Conservation (phyloP, 805 yeast species). For the Suhomyces vadensis region DNA sequence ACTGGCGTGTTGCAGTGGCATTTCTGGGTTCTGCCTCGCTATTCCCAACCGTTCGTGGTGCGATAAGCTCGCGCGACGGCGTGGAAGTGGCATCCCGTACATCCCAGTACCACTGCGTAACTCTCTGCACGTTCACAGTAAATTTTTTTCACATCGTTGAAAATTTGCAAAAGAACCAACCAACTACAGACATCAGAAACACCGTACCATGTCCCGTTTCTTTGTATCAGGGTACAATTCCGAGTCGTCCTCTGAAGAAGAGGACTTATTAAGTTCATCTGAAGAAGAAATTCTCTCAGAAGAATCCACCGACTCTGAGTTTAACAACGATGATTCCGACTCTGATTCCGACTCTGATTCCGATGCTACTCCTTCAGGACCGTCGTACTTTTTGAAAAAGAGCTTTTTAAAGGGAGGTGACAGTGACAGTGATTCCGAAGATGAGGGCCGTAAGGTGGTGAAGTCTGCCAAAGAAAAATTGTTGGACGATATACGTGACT, state of each 20-base stretch:
- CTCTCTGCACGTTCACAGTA: constrained; percentile 10
- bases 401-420: constrained; percentile 46
- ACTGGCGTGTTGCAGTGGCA: too few species aligned
- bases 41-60: too few species aligned
- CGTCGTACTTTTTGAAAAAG: constrained; percentile 56
- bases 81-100: too few species aligned
- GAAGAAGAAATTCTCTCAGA: constrained; percentile 60
- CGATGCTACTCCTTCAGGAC: constrained; percentile 48
- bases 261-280: constrained; percentile 53
- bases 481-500: constrained; percentile 76
- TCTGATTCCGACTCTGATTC: constrained; percentile 25
- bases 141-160: constrained; percentile 23
- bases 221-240: constrained; percentile 66
- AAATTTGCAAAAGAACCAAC: constrained; percentile 21
- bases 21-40: too few species aligned
- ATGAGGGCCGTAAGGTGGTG: constrained; percentile 79
- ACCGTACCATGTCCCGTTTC: constrained; percentile 78
- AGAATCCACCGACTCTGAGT: constrained; percentile 47
- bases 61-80: too few species aligned
- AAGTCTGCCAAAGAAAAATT: constrained; percentile 92
- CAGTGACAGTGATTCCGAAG: constrained; percentile 52
- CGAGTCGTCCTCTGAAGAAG: constrained; percentile 54
- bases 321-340: constrained; percentile 45
- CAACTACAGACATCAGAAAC: constrained; percentile 2
- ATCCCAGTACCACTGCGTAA: constrained; percentile 9